Evolutionary conservation across 2,329 filamentous ascomycete genomes (phyloP).

Genomic region (Pyrenophora tritici-repentis): DNA sequence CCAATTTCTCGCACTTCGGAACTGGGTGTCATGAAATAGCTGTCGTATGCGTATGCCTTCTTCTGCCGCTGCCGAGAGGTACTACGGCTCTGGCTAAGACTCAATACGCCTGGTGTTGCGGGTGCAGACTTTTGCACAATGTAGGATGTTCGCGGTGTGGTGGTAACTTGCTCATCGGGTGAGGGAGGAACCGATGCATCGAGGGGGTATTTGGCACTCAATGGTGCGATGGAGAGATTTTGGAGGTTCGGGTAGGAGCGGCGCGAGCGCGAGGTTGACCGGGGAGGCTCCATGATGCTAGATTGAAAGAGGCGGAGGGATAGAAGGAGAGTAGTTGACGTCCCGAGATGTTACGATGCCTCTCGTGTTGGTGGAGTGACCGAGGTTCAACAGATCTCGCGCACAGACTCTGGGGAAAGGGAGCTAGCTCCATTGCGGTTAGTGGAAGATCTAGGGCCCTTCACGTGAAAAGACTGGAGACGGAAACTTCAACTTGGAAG

Average conservation of each 20-base stretch:
- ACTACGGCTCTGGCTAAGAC: conserved; percentile 47
- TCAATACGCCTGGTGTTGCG: conserved; percentile 55
- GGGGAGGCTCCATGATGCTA: conserved; percentile 30
- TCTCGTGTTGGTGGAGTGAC: conserved; percentile 25
- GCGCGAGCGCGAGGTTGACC: conserved; percentile 42
- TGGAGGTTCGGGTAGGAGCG: conserved; percentile 65
- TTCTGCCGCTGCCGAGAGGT: conserved; percentile 45
- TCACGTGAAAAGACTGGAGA: not conserved
- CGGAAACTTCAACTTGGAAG: not conserved
- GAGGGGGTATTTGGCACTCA: conserved; percentile 60
- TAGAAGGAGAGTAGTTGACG: not conserved
- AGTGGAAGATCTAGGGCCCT: conserved; percentile 18
- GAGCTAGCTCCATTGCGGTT: conserved; percentile 16
- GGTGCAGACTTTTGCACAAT: conserved; percentile 56
- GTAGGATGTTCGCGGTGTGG: conserved; percentile 50
- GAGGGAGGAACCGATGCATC: conserved; percentile 49
- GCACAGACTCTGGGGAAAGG: conserved; percentile 30
- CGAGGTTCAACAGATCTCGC: conserved; percentile 29
- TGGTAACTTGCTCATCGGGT: conserved; percentile 30
- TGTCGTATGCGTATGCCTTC: conserved; percentile 39
- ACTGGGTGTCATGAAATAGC: conserved; percentile 38
- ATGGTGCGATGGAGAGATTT: conserved; percentile 65
- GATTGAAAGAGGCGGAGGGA: not conserved
- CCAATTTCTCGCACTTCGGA: conserved; percentile 30
- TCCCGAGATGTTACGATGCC: conserved; percentile 1